Base-by-base conservation (phyloP, 2,329 filamentous ascomycete genomes). In the Xylaria sp. region DNA sequence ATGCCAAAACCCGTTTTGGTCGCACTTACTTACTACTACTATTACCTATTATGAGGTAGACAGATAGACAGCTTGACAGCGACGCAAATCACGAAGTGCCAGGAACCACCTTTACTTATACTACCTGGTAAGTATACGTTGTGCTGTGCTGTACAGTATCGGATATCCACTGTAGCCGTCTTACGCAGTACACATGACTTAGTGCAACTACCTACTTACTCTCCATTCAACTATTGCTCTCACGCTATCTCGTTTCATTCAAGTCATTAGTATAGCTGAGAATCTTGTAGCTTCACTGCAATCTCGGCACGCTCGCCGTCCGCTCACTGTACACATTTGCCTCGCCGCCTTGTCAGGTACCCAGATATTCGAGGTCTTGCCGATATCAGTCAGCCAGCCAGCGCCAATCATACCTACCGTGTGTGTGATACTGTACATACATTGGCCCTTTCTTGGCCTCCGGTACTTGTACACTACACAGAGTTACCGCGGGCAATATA, bases 51-150 rank as follows among this genome's bases (percentile, higher is more conserved):
- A 15, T 17, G 36, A 38, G 36, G 28, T 33, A 28, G 10, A 0
- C 15, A 51, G 20, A 49, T 49, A 33, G 53, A 20, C 54, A 58
- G 38, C 23, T 23, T 23, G 23, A 28, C 28, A 28, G 5, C 36
- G 13, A 58, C 54, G 36, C 54, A 58, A 42, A 42, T 42, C 54
- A 42, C 42, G 20, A 58, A 42, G 54, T 42, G 17, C 48, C 48
- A 31, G 42, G 42, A 46, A 46, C 42, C 42, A 9, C 42, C 42
- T 44, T n/a, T 5, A 10, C 7, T 33, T 33, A 33, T 33, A 28
- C 28, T 28, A 23, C 23, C 23, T 23, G 23, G 23, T 23, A 23
- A 23, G 23, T 23, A 28, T 28, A 13, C n/a, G 51, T 15, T 17
- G 51, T 58, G 53, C 36, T 28, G 54, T 42, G 26, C 13, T 28